Percentiles rank a stretch among this genome's conserved stretches.
Conservation (phyloP, 2,329 filamentous ascomycete species). For the Lasiodiplodia theobromae region DNA sequence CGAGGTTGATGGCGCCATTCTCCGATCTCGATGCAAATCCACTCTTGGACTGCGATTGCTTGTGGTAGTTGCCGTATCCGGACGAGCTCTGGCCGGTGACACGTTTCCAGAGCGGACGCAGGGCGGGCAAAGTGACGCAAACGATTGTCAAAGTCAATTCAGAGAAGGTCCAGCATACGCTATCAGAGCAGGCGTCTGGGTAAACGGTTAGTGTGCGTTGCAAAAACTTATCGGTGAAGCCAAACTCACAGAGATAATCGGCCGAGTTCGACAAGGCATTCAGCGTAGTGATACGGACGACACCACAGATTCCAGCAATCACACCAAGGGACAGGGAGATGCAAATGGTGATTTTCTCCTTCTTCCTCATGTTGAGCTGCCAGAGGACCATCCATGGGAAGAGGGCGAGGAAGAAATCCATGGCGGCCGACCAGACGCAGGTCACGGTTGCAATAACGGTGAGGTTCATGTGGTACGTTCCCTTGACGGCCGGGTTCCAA, state of each 20-base stretch:
- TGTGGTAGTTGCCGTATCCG: conserved; percentile 23
- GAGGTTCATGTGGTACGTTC: neutral
- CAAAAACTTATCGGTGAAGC: conserved; percentile 18
- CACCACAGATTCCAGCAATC: conserved; percentile 34
- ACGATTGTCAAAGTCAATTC: conserved; percentile 42
- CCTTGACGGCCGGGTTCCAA: conserved; percentile 14
- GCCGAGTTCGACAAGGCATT: conserved; percentile 34
- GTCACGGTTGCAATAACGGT: neutral
- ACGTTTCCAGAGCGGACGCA: conserved; percentile 37
- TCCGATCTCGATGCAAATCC: conserved; percentile 5
- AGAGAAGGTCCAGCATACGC: conserved; percentile 39
- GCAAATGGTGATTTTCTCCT: conserved; percentile 43
- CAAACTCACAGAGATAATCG: conserved; percentile 34
- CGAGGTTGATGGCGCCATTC: conserved; percentile 14
- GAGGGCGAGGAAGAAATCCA: conserved; percentile 40
- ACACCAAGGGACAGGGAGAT: conserved; percentile 40
- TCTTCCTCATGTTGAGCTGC: conserved; percentile 39
- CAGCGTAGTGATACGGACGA: conserved; percentile 38
- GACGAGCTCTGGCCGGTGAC: conserved; percentile 15
- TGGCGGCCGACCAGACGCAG: conserved; percentile 26
- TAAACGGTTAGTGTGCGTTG: conserved; percentile 17
- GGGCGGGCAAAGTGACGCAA: conserved; percentile 39
- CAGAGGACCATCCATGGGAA: conserved; percentile 39
- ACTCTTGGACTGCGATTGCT: conserved; percentile 17
- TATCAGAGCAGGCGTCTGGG: conserved; percentile 27